Evolutionary conservation across 2,329 filamentous ascomycete genomes (phyloP).

Genomic region (Lojkania enalia): DNA sequence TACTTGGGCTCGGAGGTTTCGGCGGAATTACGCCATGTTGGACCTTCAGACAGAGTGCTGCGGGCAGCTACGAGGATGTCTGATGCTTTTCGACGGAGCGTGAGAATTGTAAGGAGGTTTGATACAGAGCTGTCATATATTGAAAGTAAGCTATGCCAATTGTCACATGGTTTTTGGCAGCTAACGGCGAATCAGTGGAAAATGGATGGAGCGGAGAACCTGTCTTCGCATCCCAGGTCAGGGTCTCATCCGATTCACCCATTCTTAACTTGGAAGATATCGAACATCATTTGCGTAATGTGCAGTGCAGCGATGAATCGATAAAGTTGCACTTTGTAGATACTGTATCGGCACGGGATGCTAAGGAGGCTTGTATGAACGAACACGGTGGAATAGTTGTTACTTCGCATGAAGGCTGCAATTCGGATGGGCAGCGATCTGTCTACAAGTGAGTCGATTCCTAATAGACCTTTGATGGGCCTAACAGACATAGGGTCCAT

Average conservation of each 20-base stretch:
- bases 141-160: slow-evolving; percentile 28
- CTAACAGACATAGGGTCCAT: slow-evolving; percentile 31
- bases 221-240: slow-evolving; percentile 42
- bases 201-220: slow-evolving; percentile 24
- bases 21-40: slow-evolving; percentile 6
- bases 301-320: slow-evolving; percentile 29
- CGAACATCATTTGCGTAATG: slow-evolving; percentile 37
- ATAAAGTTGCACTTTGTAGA: slow-evolving; percentile 39
- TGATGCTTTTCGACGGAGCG: slow-evolving; percentile 27
- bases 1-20: slow-evolving; percentile 18
- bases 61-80: slow-evolving; percentile 37
- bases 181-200: slow-evolving; percentile 20
- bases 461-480: no score
- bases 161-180: no score
- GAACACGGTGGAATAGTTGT: slow-evolving; percentile 36
- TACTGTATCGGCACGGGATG: slow-evolving; percentile 26
- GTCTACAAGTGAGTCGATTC: slow-evolving; percentile 34
- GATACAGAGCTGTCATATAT: slow-evolving; percentile 37
- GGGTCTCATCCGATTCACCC: slow-evolving; percentile 34
- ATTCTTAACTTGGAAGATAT: slow-evolving; percentile 43
- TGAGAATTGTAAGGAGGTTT: slow-evolving; percentile 31
- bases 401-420: slow-evolving; percentile 43
- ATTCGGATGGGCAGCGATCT: slow-evolving; percentile 40
- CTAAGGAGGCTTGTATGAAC: slow-evolving; percentile 27
- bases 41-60: slow-evolving; percentile 26